Evolutionary conservation across 257 asterid genomes (phyloP).

Genomic region (Anisodus acutangulus): DNA sequence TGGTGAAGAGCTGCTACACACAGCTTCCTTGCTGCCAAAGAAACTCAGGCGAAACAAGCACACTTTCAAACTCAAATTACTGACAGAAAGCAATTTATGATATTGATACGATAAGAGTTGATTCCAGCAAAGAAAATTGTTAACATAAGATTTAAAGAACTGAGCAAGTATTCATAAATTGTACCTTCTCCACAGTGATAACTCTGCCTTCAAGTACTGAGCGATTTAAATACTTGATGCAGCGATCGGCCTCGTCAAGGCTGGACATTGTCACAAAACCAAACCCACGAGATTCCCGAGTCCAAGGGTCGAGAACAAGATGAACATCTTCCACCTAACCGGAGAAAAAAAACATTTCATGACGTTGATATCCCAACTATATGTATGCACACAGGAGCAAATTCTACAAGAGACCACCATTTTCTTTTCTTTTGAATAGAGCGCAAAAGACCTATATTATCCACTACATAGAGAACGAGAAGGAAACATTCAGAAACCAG

Average conservation of each 20-base stretch:
- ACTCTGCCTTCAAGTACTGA: conserved; percentile 89
- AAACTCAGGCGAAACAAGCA: conserved; percentile 62
- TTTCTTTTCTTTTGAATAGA: neutral
- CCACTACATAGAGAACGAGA: neutral
- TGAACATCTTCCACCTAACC: conserved; percentile 77
- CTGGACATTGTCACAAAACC: conserved; percentile 86
- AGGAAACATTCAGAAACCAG: neutral
- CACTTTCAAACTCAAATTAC: conserved; percentile 42
- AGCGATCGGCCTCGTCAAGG: conserved; percentile 69
- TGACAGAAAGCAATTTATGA: conserved; percentile 4
- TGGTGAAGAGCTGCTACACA: conserved; percentile 98
- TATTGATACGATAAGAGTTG: neutral
- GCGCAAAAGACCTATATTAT: neutral
- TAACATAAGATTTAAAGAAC: neutral
- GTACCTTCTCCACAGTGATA: conserved; percentile 93
- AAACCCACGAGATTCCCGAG: conserved; percentile 89
- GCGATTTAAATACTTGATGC: conserved; percentile 79
- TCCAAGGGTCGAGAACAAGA: conserved; percentile 85
- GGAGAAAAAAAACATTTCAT: neutral
- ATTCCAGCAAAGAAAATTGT: neutral
- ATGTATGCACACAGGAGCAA: conserved; percentile 1
- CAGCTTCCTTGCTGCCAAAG: conserved; percentile 86
- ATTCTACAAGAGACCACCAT: neutral
- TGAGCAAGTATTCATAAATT: neutral
- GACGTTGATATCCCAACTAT: neutral